Percentiles rank a stretch among this genome's conserved stretches.
These are phyloP conservation scores for Coemansia sp. DNA, from an alignment of 192 early-diverging fungal genomes.

Conservation along the genomic window DNA sequence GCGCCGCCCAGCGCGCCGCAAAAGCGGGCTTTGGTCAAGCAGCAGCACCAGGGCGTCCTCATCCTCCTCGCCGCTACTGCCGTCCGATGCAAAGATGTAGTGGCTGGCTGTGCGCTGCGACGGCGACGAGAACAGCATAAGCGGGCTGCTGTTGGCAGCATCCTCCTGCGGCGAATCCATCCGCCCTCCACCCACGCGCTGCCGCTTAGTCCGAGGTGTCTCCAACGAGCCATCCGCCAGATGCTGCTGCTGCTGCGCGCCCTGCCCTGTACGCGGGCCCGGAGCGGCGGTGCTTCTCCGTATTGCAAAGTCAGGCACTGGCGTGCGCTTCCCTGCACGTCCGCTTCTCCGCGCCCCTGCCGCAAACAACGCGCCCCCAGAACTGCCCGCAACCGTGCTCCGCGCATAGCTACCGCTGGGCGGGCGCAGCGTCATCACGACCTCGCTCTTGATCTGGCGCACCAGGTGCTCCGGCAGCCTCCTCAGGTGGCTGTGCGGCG, in stretches of 20 bases:
- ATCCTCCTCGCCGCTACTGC: conserved; percentile 14
- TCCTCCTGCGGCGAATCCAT: not conserved
- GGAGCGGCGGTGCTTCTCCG: no score
- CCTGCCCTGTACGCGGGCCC: not conserved
- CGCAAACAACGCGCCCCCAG: not conserved
- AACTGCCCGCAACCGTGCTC: not conserved
- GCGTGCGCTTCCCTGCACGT: not conserved
- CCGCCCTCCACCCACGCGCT: conserved; percentile 13
- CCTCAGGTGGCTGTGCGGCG: conserved; percentile 19
- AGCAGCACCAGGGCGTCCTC: not conserved
- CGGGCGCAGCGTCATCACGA: conserved; percentile 34
- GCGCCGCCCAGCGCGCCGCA: not conserved
- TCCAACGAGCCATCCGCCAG: not conserved
- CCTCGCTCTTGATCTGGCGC: conserved; percentile 51
- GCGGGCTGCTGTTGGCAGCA: conserved; percentile 9
- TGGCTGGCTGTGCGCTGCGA: conserved; percentile 8
- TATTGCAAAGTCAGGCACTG: not conserved
- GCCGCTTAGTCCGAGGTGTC: conserved; percentile 31
- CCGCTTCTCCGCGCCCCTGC: not conserved
- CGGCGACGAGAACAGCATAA: conserved; percentile 7
- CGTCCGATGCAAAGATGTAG: conserved; percentile 41
- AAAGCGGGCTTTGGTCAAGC: conserved; percentile 19
- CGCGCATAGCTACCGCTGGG: not conserved
- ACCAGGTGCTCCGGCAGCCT: conserved; percentile 40
- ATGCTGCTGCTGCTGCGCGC: not conserved